Base-by-base conservation (phyloP, 495 filamentous ascomycete genomes). In the Penicillium pulvis region DNA sequence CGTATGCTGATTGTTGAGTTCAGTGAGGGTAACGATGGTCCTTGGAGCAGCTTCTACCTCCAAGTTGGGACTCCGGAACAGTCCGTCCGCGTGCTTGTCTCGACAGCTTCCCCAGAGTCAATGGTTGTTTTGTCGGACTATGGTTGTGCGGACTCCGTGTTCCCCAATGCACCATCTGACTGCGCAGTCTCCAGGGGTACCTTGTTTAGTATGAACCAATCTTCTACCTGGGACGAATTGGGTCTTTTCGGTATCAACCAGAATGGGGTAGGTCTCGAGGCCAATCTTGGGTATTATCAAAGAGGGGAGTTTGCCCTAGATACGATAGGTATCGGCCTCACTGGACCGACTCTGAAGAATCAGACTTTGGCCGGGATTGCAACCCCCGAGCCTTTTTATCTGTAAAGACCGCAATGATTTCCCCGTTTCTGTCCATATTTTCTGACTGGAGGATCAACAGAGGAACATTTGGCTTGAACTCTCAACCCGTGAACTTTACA, bases 1-100 rank as follows among this genome's bases (percentile, higher is more conserved):
- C 31, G 23, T 53, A 14, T 49, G 48, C 53, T 61, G 24, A 7
- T 19, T 31, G 0, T 46, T 11, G 23, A 19, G 19, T 28, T 19
- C 33, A 65, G 62, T 48, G 62, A 65, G 7, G 65, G 65, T 6
- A 61, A 68, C 51, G 65, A 68, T 53, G 65, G 65, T 30, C 58
- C 59, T 6, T 68, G 65, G 65, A 65, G 65, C 48, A 65, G 55
- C 51, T 65, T 65, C 24, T 52, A 52, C 55, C 55, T 65, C 16
- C 55, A 52, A 43, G 52, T 61, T 52, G 62, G 62, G 11, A 56
- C 55, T 8, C 62, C 62, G 9, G 58, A 58, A 24, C 62, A 66
- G 39, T 57, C 56, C 5, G 47, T 66, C 42, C 56, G 60, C 51
- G 59, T 62, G 24, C 45, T 63, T 35, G 53, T 63, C 20, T 66